phyloP scores from a whole-genome alignment of 2,329 filamentous ascomycete genomes.

The Fusarium sp. region DNA sequence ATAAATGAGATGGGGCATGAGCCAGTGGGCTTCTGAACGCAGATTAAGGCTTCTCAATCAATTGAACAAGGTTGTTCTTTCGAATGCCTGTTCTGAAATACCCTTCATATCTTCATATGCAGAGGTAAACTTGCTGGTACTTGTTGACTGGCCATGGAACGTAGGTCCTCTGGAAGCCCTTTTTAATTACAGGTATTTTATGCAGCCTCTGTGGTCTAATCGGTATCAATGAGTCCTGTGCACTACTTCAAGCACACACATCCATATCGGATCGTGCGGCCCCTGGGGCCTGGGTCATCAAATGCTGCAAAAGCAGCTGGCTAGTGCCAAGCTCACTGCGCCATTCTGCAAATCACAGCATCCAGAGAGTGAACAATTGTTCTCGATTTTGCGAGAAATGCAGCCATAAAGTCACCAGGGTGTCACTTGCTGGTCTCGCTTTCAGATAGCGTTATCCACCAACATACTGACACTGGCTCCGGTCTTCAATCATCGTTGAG shows the following conservation, averaged over 20 bases:
- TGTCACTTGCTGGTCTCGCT: not conserved
- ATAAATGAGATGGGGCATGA: conserved; percentile 1
- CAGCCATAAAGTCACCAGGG: not conserved
- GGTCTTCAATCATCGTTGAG: not conserved
- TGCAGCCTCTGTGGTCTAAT: not conserved
- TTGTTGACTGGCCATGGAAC: not conserved
- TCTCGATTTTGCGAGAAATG: not conserved
- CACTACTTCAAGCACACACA: not conserved
- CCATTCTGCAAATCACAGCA: not conserved
- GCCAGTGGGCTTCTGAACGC: conserved; percentile 3
- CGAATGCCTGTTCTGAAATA: not conserved
- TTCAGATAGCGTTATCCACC: not conserved
- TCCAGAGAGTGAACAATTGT: not conserved
- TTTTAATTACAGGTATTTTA: no score
- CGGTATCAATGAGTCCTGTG: not conserved
- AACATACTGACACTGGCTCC: not conserved
- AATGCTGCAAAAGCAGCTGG: not conserved
- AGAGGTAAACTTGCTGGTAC: not conserved
- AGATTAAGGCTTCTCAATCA: not conserved
- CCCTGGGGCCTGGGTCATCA: not conserved
- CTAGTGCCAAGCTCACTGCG: not conserved
- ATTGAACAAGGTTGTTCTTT: not conserved
- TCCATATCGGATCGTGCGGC: not conserved
- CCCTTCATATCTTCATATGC: not conserved
- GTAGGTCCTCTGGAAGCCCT: not conserved